phyloP scores from a whole-genome alignment of 495 filamentous ascomycete genomes.

The Penicillium lividum region DNA sequence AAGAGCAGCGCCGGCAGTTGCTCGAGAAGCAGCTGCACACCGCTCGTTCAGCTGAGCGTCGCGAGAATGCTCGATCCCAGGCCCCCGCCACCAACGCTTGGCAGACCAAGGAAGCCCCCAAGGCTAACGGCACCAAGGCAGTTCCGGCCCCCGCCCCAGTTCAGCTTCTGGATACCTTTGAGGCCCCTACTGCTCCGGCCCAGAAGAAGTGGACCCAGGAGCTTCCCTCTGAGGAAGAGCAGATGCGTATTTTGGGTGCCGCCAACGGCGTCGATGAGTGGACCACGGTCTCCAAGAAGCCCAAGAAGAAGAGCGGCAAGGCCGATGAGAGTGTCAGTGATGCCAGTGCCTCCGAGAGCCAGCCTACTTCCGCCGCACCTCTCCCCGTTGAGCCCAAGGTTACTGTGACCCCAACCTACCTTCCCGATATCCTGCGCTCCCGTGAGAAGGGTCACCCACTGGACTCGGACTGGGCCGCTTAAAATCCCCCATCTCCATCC shows the following conservation, averaged over 20 bases:
- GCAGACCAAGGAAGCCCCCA: conserved; percentile 46
- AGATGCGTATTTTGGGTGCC: conserved; percentile 67
- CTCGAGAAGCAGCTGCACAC: conserved; percentile 79
- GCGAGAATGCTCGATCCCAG: conserved; percentile 68
- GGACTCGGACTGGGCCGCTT: conserved; percentile 62
- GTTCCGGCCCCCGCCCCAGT: conserved; percentile 31
- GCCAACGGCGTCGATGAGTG: conserved; percentile 63
- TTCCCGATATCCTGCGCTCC: conserved; percentile 44
- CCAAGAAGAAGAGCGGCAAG: conserved; percentile 53
- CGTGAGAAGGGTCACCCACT: conserved; percentile 52
- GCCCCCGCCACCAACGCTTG: conserved; percentile 64
- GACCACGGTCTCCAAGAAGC: conserved; percentile 73
- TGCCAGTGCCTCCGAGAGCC: conserved; percentile 42
- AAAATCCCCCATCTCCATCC: conserved; percentile 16
- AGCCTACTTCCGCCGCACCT: conserved; percentile 32
- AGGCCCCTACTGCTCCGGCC: conserved; percentile 33
- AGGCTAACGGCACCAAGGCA: conserved; percentile 22
- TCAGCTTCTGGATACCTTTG: conserved; percentile 76
- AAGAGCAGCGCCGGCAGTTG: conserved; percentile 68
- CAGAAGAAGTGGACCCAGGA: conserved; percentile 53
- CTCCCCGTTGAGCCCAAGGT: conserved; percentile 42
- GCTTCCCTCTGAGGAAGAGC: conserved; percentile 82
- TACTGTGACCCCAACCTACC: conserved; percentile 43
- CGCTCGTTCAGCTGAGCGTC: conserved; percentile 77
- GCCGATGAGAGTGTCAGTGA: conserved; percentile 45